Evolutionary conservation across 768 basidiomycete species (phyloP), one percentile per base, ranked within the genome.

Genomic region (Strobilomyces dryophilus): DNA sequence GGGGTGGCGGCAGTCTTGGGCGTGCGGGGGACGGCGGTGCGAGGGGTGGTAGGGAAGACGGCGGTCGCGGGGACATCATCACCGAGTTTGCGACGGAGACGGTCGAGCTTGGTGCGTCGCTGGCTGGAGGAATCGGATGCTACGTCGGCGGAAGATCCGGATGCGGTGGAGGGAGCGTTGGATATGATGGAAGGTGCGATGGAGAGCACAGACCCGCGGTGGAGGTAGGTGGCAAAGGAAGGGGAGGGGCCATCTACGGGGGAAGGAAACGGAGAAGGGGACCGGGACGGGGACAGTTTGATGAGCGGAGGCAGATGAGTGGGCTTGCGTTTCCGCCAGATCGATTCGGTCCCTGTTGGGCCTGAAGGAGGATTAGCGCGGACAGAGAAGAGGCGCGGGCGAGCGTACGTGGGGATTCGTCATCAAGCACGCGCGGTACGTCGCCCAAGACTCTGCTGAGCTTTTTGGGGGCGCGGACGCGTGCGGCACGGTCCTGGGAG

Each of bases 81-180:
- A 0, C 87, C 87, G 3, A 89, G 75, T 58, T 71, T 82, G 61
- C 76, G 79, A 47, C 80, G 74, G 46, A 89, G 70, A 31, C 80
- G 74, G 45, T 84, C 83, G 75, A 89, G 80, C 66, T 86, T 88
- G 58, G 73, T 70, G 44, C 79, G 75, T 21, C 82, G 76, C 15
- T 74, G 45, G 41, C 66, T 62, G n/a, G 66, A 62, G 18, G 66
- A 71, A 4, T 74, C 60, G 8, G 79, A 75, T 2, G 77, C 71
- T 8, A n/a, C 45, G 8, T 31, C 65, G 5, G 65, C 57, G 3
- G 73, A 65, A 27, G 73, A 64, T 42, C 44, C 53, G 2, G 59
- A 63, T n/a, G 51, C 32, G 27, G 45, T 42, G 5, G 58, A 61
- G 26, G 60, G 54, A 4, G 46, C 39, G 27, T 52, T 59, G 37